Evolutionary conservation across 2,329 filamentous ascomycete species (phyloP), one percentile per base, ranked within the genome.

Genomic region (Fusarium mangiferae): DNA sequence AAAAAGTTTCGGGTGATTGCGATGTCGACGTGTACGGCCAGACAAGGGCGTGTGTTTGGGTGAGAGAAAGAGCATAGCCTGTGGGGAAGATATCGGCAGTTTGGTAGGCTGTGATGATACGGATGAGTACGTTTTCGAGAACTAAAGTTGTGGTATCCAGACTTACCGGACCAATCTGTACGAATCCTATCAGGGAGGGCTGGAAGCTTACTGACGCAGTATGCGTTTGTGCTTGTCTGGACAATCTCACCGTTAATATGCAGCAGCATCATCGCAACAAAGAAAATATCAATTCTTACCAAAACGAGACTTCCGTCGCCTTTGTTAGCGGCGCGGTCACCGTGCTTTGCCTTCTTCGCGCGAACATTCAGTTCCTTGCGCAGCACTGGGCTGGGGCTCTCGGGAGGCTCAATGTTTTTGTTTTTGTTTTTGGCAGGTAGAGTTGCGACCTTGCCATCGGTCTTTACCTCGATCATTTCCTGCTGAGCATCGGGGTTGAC

Each of bases 11-110:
- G 78, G 93, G 91, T 2, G 92, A 92, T 58, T 90, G 85, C 39
- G 89, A 87, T 30, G 88, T 87, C n/a, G 88, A 86, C 35, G 90
- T 90, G 83, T 98, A 98, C 22, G 94, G 92, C 96, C 96, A 99
- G 56, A 98, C 90, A 70, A 97, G 89, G 76, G 95, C 96, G 79
- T 95, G 91, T 13, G 92, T 91, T 74, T 92, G 90, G 14, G 94
- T 97, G 63, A 98, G 87, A 52, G 91, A 92, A 63, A 98, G 87
- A 55, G 94, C 95, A 80, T 95, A 94, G 74, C 90, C 93, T 79
- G 84, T 90, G 45, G 88, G 89, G 81, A 90, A 90, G 68, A 94
- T 86, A 38, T 89, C 88, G 78, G 91, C 92, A 78, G 90, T 89
- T 81, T 93, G 90, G 72, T 87, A 87, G 67, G 84, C 91, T 94